Evolutionary conservation across 768 basidiomycete species (phyloP), one percentile per base, ranked within the genome.

Genomic region (Boletus reticulatus): DNA sequence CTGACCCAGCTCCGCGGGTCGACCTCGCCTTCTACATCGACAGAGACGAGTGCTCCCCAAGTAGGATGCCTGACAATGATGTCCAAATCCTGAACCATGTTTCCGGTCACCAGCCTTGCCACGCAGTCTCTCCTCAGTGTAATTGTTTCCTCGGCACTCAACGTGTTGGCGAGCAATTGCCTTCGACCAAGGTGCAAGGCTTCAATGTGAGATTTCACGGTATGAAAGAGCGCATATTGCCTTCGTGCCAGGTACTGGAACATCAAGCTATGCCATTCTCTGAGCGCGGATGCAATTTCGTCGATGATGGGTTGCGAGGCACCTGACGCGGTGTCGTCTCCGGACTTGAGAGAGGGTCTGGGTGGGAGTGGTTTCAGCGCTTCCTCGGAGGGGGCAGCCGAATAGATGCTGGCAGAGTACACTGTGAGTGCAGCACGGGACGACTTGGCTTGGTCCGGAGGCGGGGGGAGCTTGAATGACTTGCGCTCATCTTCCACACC

Each of bases 11-110:
- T 92, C 47, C 88, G 80, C 17, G 80, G 75, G 68, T 94, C 91
- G 38, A 86, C 76, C 52, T 90, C 89, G 48, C 88, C 88, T 63
- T 94, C 90, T 17, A 89, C 84, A 62, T 96, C 94, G n/a, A 94
- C 89, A 4, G 87, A 88, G 34, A 94, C 91, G 22, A 98, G 79
- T 5, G 85, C 88, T 29, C 96, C 96, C 81, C 89, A 92, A 3
- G 83, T 85, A 29, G 95, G 91, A 75, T 98, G 94, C 20, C 96
- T 82, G n/a, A 98, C 95, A 62, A 98, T 94, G 57, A 98, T 85
- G 64, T 98, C 96, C 45, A 98, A 74, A 8, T 89, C 91, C 68
- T 98, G 96, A 4, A 89, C 86, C 54, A 98, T 80, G 68, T 98
- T 98, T 32, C 93, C 93, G 45, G 82, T 82, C 42, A 96, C 94